A percentile compares a stretch with the other conserved stretches of the same genome.
These are phyloP conservation scores for Melastoma candidum DNA, from an alignment of 441 rosid genomes.

Conservation along the genomic window DNA sequence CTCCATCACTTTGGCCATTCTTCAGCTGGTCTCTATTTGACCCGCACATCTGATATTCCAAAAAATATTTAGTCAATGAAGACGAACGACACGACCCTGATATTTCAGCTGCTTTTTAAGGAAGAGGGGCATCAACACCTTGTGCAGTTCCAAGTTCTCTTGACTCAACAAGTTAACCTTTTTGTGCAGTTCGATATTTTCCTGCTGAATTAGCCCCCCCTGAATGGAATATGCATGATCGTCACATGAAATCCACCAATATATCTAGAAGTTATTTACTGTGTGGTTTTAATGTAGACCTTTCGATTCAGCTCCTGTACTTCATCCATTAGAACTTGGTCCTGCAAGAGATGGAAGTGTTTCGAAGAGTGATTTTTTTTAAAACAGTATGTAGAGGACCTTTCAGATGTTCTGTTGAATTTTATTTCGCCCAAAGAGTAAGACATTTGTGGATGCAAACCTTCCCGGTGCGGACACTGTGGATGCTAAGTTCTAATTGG, in stretches of 20 bases:
- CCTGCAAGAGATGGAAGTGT: conserved; percentile 32
- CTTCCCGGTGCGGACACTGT: conserved; percentile 50
- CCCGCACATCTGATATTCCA: conserved; percentile 43
- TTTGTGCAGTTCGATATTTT: conserved; percentile 78
- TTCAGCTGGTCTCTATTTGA: conserved; percentile 34
- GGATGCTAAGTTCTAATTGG: conserved; percentile 50
- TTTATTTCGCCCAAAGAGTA: too few species aligned
- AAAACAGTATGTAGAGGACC: too few species aligned
- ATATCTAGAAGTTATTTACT: background rate
- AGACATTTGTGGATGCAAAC: conserved; percentile 17
- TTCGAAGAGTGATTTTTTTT: background rate
- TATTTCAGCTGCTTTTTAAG: background rate
- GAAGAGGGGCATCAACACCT: conserved; percentile 4
- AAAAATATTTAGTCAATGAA: background rate
- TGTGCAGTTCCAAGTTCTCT: conserved; percentile 46
- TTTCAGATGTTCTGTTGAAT: too few species aligned
- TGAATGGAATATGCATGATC: conserved; percentile 18
- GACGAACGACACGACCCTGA: background rate
- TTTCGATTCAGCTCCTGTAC: conserved; percentile 58
- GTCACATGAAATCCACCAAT: conserved; percentile 14
- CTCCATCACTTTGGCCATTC: conserved; percentile 35
- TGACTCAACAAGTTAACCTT: conserved; percentile 62
- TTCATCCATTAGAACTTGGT: conserved; percentile 57
- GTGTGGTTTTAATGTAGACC: conserved; percentile 25
- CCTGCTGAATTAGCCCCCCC: conserved; percentile 72